Percentiles rank a stretch among this genome's conserved stretches.
Conservation (phyloP, 2,329 filamentous ascomycete species). For the Colletotrichum cordylinicola region DNA sequence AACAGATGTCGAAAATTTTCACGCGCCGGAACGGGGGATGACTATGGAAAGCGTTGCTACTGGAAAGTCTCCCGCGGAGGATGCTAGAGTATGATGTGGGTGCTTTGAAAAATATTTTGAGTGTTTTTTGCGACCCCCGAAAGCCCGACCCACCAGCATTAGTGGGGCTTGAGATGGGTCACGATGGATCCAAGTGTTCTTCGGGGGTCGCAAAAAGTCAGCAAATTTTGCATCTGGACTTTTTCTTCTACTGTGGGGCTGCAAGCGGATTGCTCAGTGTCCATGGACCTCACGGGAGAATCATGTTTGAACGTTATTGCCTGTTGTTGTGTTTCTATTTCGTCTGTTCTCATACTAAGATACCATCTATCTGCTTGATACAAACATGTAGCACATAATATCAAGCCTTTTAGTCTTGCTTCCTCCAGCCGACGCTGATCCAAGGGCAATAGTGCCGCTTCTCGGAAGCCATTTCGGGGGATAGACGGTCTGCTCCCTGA, state of each 20-base stretch:
- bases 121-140: neutral
- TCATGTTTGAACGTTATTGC: neutral
- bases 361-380: neutral
- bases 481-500: neutral
- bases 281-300: neutral
- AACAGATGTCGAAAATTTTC: neutral
- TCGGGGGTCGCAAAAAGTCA: neutral
- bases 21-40: neutral
- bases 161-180: neutral
- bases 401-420: neutral
- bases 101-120: neutral
- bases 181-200: neutral
- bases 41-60: neutral
- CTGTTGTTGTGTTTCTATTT: neutral
- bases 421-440: neutral
- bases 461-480: neutral
- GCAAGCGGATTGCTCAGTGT: neutral
- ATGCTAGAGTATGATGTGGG: neutral
- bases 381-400: neutral
- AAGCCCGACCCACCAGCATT: neutral
- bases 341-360: neutral
- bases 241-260: neutral
- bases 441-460: neutral
- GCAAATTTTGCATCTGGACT: neutral
- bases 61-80: neutral